Base-by-base conservation (phyloP, 2,329 filamentous ascomycete genomes). In the Aspergillus floridensis region DNA sequence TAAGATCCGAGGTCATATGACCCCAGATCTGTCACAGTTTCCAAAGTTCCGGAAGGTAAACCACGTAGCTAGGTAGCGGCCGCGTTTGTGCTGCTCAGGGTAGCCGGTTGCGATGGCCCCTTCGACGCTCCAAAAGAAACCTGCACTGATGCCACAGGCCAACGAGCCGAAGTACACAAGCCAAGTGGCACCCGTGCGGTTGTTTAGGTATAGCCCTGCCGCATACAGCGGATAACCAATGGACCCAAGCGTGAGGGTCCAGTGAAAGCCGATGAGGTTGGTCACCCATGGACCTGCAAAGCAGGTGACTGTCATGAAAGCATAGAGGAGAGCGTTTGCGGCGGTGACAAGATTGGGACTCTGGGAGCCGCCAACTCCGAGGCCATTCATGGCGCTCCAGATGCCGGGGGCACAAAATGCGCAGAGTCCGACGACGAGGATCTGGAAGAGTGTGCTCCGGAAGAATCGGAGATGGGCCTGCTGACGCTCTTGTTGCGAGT, bases 271-370 rank as follows among this genome's bases (percentile, higher is more conserved):
- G 41, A 67, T 65, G 2, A 19, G 6, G 14, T 66, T 66, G 7
- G 63, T 64, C 2, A 67, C 3, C 53, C 56, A 76, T 2, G 75
- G 74, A 0, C 74, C 76, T 0, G 72, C 71, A 29, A 79, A 76
- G 62, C 79, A 82, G 2, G 75, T 76, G 4, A 80, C 56, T 16
- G 77, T 74, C 72, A 81, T 78, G 47, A 80, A 74, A 1, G 73
- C 78, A 59, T 80, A 81, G 1, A 81, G 72, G 1, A 81, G 65
- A 0, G 79, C 79, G 57, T 81, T 82, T 19, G 79, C 79, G 0
- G 77, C 74, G 32, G 79, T 80, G 11, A 80, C 76, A 5, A 78
- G 70, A 48, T 79, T 67, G 0, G 78, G 79, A 14, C 53, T 62
- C 10, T 76, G 74, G 4, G 76, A 74, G 19, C 78, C 78, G 22